These are phyloP conservation scores for Pythium vanterpoolii DNA, from an alignment of 352 stramenopile species.

Conservation along the genomic window DNA sequence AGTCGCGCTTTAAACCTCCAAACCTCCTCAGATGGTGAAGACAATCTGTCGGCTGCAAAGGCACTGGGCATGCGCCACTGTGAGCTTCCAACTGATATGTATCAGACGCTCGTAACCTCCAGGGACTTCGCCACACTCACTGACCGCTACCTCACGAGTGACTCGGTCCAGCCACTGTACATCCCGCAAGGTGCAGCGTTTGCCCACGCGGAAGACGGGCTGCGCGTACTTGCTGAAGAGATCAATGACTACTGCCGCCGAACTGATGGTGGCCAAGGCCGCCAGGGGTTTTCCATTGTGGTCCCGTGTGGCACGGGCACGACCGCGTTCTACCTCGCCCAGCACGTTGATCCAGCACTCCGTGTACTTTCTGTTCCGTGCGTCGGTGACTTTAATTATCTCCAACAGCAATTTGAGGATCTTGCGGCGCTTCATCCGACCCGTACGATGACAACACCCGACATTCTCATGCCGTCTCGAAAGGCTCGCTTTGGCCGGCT, in stretches of 20 bases:
- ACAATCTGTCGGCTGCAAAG: slow-evolving; percentile 47
- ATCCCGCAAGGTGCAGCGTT: slow-evolving; percentile 77
- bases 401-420: slow-evolving; percentile 48
- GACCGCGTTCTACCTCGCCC: slow-evolving; percentile 75
- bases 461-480: slow-evolving; percentile 37
- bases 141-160: background rate
- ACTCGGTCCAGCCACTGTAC: slow-evolving; percentile 23
- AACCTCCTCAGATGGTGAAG: background rate
- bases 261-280: too few species aligned
- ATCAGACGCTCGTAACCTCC: slow-evolving; percentile 40
- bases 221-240: slow-evolving; percentile 57
- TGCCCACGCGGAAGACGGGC: slow-evolving; percentile 48
- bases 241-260: slow-evolving; percentile 57
- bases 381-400: slow-evolving; percentile 58
- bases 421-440: slow-evolving; percentile 25
- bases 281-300: slow-evolving; percentile 48
- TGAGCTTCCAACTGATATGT: slow-evolving; percentile 36
- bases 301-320: slow-evolving; percentile 76
- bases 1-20: slow-evolving; percentile 39
- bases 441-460: slow-evolving; percentile 22
- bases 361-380: slow-evolving; percentile 66
- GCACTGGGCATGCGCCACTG: slow-evolving; percentile 69
- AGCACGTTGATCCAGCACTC: slow-evolving; percentile 46
- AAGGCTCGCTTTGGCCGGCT: slow-evolving; percentile 75
- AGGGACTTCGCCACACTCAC: slow-evolving; percentile 26